Evolutionary conservation across 2,329 filamentous ascomycete species (phyloP).

Genomic region (Penicillium psychrosexuale): DNA sequence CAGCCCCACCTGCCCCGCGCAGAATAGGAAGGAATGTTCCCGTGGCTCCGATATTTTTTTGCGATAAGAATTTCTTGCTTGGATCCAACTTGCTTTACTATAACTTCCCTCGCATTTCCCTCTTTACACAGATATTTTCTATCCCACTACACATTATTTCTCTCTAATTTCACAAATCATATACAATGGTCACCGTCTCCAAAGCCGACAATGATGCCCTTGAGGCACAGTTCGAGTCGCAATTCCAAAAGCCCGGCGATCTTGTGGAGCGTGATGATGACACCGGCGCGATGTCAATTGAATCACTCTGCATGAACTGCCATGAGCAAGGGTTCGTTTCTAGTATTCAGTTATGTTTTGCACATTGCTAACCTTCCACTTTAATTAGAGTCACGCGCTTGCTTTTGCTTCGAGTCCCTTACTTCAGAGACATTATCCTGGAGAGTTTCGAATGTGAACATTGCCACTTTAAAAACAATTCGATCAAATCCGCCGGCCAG

Average conservation of each 20-base stretch:
- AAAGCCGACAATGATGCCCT: slow-evolving; percentile 22
- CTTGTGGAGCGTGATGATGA: slow-evolving; percentile 41
- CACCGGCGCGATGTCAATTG: slow-evolving; percentile 48
- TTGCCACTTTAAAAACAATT: slow-evolving; percentile 86
- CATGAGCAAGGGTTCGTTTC: slow-evolving; percentile 67
- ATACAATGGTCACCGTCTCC: slow-evolving; percentile 30
- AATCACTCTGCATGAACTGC: slow-evolving; percentile 85
- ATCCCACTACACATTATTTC: background rate
- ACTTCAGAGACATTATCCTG: slow-evolving; percentile 95
- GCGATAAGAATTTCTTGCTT: slow-evolving; percentile 13
- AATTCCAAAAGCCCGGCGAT: slow-evolving; percentile 41
- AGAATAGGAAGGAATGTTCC: slow-evolving; percentile 33
- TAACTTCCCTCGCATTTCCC: background rate
- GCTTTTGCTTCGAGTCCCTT: slow-evolving; percentile 87
- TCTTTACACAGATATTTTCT: background rate
- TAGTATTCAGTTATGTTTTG: background rate
- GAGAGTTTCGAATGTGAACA: slow-evolving; percentile 95
- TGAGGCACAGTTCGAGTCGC: slow-evolving; percentile 25
- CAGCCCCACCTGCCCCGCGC: slow-evolving; percentile 20
- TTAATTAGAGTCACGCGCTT: slow-evolving; percentile 65
- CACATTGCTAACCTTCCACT: background rate
- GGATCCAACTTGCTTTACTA: background rate
- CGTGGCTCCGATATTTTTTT: slow-evolving; percentile 24
- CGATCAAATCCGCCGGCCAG: slow-evolving; percentile 86
- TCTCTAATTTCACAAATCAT: background rate